These are phyloP conservation scores for Fusarium pseudonygamai DNA, from an alignment of 2,329 filamentous ascomycete species.

Conservation along the genomic window DNA sequence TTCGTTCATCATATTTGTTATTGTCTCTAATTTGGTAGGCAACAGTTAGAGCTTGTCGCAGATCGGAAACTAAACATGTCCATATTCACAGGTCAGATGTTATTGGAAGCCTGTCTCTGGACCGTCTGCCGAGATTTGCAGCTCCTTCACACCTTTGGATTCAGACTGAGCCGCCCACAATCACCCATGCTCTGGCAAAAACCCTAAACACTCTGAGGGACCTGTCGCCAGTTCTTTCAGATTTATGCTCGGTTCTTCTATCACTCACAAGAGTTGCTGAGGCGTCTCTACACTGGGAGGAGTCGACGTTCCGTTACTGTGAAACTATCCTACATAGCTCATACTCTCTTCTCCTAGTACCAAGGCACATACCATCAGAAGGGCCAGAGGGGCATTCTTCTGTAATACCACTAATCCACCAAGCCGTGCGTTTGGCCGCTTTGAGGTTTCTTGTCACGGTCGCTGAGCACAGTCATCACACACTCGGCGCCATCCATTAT, in stretches of 20 bases:
- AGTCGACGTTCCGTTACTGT: not conserved
- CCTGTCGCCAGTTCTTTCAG: not conserved
- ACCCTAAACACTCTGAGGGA: not conserved
- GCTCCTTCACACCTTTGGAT: not conserved
- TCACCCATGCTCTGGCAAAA: not conserved
- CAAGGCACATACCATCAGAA: not conserved
- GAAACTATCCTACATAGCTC: not conserved
- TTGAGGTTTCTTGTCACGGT: not conserved
- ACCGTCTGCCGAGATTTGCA: not conserved
- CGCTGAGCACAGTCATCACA: not conserved
- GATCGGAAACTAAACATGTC: not conserved
- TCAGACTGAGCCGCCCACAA: not conserved
- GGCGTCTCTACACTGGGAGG: not conserved
- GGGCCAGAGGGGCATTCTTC: not conserved
- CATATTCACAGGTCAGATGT: not conserved
- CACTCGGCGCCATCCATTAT: not conserved
- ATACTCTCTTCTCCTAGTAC: not conserved
- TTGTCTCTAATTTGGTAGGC: not conserved
- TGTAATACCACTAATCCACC: not conserved
- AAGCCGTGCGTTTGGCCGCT: not conserved
- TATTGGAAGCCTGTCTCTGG: not conserved
- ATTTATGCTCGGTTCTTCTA: not conserved
- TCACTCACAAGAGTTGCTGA: not conserved
- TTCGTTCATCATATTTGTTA: not conserved
- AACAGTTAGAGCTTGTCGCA: accelerated